phyloP scores from a whole-genome alignment of 2,329 filamentous ascomycete genomes.

The Hawksworthiomyces lignivorus region DNA sequence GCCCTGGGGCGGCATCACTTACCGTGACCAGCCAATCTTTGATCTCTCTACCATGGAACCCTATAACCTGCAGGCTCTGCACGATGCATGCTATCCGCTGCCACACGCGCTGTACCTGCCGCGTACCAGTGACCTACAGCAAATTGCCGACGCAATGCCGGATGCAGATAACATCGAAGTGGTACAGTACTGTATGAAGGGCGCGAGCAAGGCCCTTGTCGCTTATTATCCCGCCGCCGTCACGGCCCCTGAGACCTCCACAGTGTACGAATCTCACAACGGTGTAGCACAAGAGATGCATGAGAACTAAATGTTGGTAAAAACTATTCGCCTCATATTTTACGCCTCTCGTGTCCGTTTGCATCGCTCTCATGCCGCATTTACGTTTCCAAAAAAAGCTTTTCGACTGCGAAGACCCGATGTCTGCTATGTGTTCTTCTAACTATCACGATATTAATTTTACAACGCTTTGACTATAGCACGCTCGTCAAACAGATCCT shows the following conservation, averaged over 20 bases:
- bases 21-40: slow-evolving; percentile 60
- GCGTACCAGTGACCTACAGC: slow-evolving; percentile 72
- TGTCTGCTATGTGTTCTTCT: neutral
- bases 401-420: too few species aligned
- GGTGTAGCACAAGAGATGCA: too few species aligned
- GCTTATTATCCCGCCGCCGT: slow-evolving; percentile 44
- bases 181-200: slow-evolving; percentile 85
- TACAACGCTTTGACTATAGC: slow-evolving; percentile 56
- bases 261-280: too few species aligned
- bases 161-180: slow-evolving; percentile 56
- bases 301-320: too few species aligned
- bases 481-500: slow-evolving; percentile 72
- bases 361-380: too few species aligned
- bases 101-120: slow-evolving; percentile 74
- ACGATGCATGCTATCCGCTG: slow-evolving; percentile 51
- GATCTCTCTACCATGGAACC: slow-evolving; percentile 82
- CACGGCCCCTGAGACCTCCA: too few species aligned
- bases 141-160: slow-evolving; percentile 57
- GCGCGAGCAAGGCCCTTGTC: slow-evolving; percentile 77
- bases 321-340: too few species aligned
- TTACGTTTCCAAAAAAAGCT: too few species aligned
- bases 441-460: neutral
- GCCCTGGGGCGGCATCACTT: slow-evolving; percentile 53
- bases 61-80: slow-evolving; percentile 61
- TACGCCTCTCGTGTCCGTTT: too few species aligned